Base-by-base conservation (phyloP, 2,329 filamentous ascomycete species). In the Aspergillus clavatus region DNA sequence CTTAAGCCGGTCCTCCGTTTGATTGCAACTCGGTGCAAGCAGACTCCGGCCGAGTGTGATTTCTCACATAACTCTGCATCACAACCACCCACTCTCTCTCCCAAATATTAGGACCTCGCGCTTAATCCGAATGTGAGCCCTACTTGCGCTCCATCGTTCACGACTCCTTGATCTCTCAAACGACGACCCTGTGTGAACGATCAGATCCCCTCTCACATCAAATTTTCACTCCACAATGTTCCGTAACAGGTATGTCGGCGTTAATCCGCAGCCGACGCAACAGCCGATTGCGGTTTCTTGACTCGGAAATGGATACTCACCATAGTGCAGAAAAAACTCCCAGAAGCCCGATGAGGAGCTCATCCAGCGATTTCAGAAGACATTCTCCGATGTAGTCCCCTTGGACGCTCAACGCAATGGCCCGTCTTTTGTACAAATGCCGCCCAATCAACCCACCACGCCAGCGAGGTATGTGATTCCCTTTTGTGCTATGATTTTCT, bases 341-440 rank as follows among this genome's bases (percentile, higher is more conserved):
- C 87, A 89, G 69, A 95, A 95, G 74, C 89, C 89, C 45, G 83
- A 82, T 66, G 86, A 90, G 63, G 87, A 90, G 60, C 78, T 95
- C 62, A 83, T 93, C 66, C 83, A 83, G 69, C 83, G 82, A 66
- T 95, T 95, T 72, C 87, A 87, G 67, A 81, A 87, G 60, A 83
- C 81, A 56, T 95, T 95, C 61, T 86, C 88, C 38, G 82, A 90
- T 58, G 74, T 94, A 50, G 73, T 78, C 45, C 72, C 46, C 60
- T 75, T 43, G 59, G 72, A 55, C 58, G 65, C 56, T 60, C 71
- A 60, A 60, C 71, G 53, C 53, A 55, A 47, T 38, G 42, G 28
- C 8, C 28, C 50, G 58, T 61, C 19, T 40, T 57, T 35, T 48
- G 47, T 45, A 44, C 60, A 56, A 50, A 51, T 54, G 42, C 43